phyloP scores from a whole-genome alignment of 345 rosid genomes.

The Barbarea vulgaris region DNA sequence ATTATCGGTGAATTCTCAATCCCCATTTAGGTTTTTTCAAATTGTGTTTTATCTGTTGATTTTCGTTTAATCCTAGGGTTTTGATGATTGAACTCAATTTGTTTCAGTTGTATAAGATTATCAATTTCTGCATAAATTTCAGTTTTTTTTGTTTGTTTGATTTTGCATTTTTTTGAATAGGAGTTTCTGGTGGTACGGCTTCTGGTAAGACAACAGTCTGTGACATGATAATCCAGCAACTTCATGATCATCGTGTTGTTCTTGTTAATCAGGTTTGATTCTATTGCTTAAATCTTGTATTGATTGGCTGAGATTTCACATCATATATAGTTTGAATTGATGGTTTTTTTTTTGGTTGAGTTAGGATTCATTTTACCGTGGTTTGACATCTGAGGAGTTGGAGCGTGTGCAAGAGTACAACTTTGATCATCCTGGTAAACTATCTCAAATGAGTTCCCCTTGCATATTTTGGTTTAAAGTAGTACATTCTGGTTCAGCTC shows the following conservation, averaged over 20 bases:
- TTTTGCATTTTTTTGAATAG: constrained; percentile 43
- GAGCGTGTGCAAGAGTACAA: constrained; percentile 90
- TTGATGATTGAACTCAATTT: not conserved
- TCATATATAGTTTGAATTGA: not conserved
- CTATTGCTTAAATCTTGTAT: not conserved
- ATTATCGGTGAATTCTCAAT: constrained; percentile 64
- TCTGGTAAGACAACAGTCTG: constrained; percentile 98
- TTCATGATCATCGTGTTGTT: constrained; percentile 97
- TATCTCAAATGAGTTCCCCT: not conserved
- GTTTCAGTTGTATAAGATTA: not conserved
- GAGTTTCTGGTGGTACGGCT: constrained; percentile 97
- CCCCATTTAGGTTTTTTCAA: not conserved
- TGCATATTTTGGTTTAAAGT: not conserved
- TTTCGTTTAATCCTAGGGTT: not conserved
- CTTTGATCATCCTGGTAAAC: constrained; percentile 95
- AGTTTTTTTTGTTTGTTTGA: not conserved
- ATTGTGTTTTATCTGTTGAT: constrained; percentile 12
- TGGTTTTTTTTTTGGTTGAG: not conserved
- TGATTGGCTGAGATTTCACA: not conserved
- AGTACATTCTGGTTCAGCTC: not conserved
- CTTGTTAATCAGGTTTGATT: constrained; percentile 79
- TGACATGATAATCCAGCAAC: constrained; percentile 96
- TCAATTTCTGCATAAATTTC: not conserved
- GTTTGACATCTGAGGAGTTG: constrained; percentile 76
- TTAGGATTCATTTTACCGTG: constrained; percentile 96